These are phyloP conservation scores for Pyracantha coccinea DNA, from an alignment of 331 rosid genomes.

Conservation along the genomic window DNA sequence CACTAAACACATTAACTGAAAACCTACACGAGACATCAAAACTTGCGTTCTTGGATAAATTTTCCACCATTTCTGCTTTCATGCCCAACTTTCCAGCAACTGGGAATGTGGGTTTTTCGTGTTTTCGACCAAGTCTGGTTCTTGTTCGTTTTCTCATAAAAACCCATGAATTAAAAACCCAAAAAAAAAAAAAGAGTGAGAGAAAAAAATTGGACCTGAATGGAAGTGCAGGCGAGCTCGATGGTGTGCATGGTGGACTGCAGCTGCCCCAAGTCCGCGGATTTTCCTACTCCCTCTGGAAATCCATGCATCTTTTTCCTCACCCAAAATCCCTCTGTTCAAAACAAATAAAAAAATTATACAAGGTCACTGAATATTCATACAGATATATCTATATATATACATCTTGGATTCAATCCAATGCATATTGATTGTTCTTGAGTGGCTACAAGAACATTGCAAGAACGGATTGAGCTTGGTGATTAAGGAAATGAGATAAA, in stretches of 20 bases:
- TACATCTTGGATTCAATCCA: not conserved
- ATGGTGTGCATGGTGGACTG: slow-evolving; percentile 82
- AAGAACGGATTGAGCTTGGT: not conserved
- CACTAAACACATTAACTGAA: not conserved
- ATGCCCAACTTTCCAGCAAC: not conserved
- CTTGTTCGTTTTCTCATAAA: not conserved
- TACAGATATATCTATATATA: not conserved
- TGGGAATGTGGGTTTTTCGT: not conserved
- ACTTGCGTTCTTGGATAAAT: not conserved
- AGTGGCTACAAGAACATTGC: not conserved
- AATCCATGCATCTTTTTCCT: slow-evolving; percentile 58
- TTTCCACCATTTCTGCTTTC: not conserved
- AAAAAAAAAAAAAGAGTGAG: not conserved
- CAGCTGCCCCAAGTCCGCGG: slow-evolving; percentile 50
- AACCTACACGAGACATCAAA: not conserved
- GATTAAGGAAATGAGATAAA: not conserved
- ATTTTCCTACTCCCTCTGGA: slow-evolving; percentile 20
- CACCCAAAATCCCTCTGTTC: not conserved
- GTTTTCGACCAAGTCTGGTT: not conserved
- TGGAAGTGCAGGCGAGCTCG: slow-evolving; percentile 75
- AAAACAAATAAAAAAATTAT: not conserved
- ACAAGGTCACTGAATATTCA: not conserved
- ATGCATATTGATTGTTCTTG: not conserved
- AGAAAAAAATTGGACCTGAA: slow-evolving; percentile 51
- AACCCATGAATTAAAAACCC: not conserved